Evolutionary conservation across 73 alveolate species (phyloP), one percentile per base, ranked within the genome.

Genomic region (Paramecium tetraurelia): DNA sequence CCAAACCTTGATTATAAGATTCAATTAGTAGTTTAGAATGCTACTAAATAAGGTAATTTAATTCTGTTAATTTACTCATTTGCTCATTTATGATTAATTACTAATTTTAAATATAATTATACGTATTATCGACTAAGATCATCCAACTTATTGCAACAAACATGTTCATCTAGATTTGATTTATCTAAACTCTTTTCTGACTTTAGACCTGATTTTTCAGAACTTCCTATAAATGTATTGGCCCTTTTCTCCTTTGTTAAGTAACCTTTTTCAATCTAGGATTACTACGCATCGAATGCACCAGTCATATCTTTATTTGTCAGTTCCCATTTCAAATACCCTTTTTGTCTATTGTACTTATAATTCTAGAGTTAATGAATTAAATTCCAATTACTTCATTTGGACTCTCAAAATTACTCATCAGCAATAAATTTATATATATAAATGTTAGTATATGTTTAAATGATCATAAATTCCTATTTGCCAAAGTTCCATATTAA

Each of bases 281-380:
- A 31, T 18, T 63, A 33, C 11, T 4, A 31, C 9, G 84, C 84
- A 63, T 63, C 84, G 0, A 63, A 63, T 11, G 84, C 84, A 24
- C 84, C 84, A 27, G 14, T 33, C 14, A 63, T 24, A 31, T 63
- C 84, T 33, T 12, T 63, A 63, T 63, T 63, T 2, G 12, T 21
- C 84, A 63, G 29, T 63, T 63, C 84, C 84, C 84, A 63, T 63
- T 63, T 63, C 84, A 63, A 63, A 63, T 27, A 63, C 46, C 84
- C 84, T 63, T 27, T 63, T 40, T 40, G 14, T 40, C 48, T 40
- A 33, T n/a, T 63, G 7, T 63, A 63, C 84, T 63, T 63, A 63
- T 27, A 63, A 24, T 27, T 40, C 48, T 40, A 40, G 69, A 18
- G 18, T 53, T 53, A 53, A 53, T 22, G 31, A 53, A n/a, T 53